Conservation (phyloP, 2,329 filamentous ascomycete species). For the Hirsutella thompsonii region DNA sequence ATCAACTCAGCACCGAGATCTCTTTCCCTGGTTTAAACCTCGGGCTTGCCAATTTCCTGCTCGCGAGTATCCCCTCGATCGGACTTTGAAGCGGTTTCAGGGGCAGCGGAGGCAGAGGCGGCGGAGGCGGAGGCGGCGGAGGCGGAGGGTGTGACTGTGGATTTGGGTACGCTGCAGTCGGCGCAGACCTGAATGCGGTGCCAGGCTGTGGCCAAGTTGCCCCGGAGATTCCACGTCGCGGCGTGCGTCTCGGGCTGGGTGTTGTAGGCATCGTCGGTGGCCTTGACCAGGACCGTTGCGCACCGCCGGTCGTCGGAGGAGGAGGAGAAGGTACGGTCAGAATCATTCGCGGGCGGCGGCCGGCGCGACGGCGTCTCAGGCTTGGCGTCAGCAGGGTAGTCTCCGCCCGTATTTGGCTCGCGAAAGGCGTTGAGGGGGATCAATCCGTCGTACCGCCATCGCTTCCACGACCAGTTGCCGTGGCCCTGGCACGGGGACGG, state of each 20-base stretch:
- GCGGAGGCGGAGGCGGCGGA: too few relatives aligned
- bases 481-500: slow-evolving; percentile 23
- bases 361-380: slow-evolving; percentile 5
- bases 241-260: slow-evolving; percentile 49
- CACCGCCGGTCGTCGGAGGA: slow-evolving; percentile 23
- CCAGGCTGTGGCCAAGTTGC: slow-evolving; percentile 56
- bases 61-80: too few relatives aligned
- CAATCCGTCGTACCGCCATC: slow-evolving; percentile 44
- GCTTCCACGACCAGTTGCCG: slow-evolving; percentile 50
- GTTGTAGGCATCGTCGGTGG: slow-evolving; percentile 53
- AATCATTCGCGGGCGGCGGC: too few relatives aligned
- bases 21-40: too few relatives aligned
- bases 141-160: too few relatives aligned
- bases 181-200: slow-evolving; percentile 36
- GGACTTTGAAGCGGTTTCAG: too few relatives aligned
- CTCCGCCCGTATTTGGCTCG: slow-evolving; percentile 2
- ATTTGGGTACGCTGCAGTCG: slow-evolving; percentile 19
- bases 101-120: too few relatives aligned
- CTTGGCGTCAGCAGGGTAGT: slow-evolving; percentile 3
- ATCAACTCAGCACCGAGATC: too few relatives aligned
- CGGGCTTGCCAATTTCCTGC: too few relatives aligned
- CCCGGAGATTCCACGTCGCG: slow-evolving; percentile 49
- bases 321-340: too few relatives aligned
- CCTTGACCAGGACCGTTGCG: slow-evolving; percentile 48
- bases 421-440: slow-evolving; percentile 22